phyloP scores from a whole-genome alignment of 768 basidiomycete species.

The Trametes elegans region DNA sequence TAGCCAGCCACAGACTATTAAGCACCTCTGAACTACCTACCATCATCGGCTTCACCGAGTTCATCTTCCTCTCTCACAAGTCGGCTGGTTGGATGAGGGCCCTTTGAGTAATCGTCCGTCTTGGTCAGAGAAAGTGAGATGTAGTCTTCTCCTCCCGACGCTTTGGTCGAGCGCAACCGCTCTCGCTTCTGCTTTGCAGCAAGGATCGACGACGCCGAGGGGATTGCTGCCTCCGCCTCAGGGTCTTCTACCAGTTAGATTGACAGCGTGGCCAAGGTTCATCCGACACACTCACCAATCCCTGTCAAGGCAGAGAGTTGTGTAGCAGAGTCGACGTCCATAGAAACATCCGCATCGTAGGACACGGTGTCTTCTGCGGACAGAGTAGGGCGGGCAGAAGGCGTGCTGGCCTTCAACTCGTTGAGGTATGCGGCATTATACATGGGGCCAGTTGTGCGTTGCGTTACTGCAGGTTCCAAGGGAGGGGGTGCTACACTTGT shows the following conservation, averaged over 20 bases:
- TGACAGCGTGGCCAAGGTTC: not conserved
- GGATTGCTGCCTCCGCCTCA: constrained; percentile 50
- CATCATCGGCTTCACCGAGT: constrained; percentile 84
- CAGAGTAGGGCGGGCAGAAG: constrained; percentile 46
- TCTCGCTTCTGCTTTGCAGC: constrained; percentile 77
- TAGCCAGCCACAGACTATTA: not conserved
- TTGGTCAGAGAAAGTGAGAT: constrained; percentile 74
- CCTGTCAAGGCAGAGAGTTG: constrained; percentile 30
- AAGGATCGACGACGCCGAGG: constrained; percentile 66
- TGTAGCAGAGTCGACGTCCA: constrained; percentile 37
- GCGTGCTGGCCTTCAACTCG: constrained; percentile 78
- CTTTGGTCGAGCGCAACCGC: constrained; percentile 51
- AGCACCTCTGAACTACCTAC: constrained; percentile 38
- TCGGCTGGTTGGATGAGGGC: constrained; percentile 84
- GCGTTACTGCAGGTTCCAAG: constrained; percentile 54
- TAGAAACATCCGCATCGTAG: constrained; percentile 51
- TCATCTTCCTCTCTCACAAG: constrained; percentile 86
- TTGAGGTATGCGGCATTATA: constrained; percentile 75
- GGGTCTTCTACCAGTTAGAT: constrained; percentile 25
- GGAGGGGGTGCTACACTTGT: constrained; percentile 35
- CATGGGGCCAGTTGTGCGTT: constrained; percentile 45
- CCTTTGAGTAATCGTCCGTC: constrained; percentile 50
- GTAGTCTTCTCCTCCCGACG: constrained; percentile 57
- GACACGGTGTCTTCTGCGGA: constrained; percentile 32
- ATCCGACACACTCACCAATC: constrained; percentile 29